Base-by-base conservation (phyloP, 2,329 filamentous ascomycete genomes). In the Talaromyces sp. region DNA sequence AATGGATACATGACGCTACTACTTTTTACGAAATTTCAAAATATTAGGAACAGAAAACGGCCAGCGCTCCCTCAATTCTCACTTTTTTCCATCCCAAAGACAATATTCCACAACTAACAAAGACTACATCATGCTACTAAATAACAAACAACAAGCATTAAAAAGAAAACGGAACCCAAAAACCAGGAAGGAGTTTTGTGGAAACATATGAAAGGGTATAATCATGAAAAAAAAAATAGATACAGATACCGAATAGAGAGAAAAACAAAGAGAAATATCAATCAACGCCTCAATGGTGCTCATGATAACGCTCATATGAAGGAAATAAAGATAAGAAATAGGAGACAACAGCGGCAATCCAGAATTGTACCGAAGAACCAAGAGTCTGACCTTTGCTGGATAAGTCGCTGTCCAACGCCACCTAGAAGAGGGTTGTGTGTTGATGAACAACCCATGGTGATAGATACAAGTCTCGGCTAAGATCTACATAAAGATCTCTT, bases 401-500 rank as follows among this genome's bases (percentile, higher is more conserved):
- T 31, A 37, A 2, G 4, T 35, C 27, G 16, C 24, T 31, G 52
- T 19, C 31, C 33, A 56, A 56, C 19, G 52, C n/a, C 52, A 54
- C 27, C 58, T 3, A 43, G 45, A 19, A 41, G 31, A 52, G 43
- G 43, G 43, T 61, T 22, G 31, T 11, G 3, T 37, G 35, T 41
- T 37, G 59, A 37, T 37, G 3, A 37, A 11, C 35, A 37, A 11
- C 35, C 1, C 35, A 37, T 37, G 13, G 35, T 10, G 35, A 37
- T 37, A 37, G 35, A 41, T 31, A 61, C 50, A 24, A 27, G 9
- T 27, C 19, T 24, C 13, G 4, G 31, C 22, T 14, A n/a, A 35
- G 33, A 19, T 69, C 66, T 77, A 72, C 75, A 78, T 77, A 75
- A 97, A 98, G 67, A 97, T 90, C 70, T 85, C 86, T 72, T 92